These are phyloP conservation scores for Calcarisporium arbuscula DNA, from an alignment of 2,329 filamentous ascomycete species.

Conservation along the genomic window DNA sequence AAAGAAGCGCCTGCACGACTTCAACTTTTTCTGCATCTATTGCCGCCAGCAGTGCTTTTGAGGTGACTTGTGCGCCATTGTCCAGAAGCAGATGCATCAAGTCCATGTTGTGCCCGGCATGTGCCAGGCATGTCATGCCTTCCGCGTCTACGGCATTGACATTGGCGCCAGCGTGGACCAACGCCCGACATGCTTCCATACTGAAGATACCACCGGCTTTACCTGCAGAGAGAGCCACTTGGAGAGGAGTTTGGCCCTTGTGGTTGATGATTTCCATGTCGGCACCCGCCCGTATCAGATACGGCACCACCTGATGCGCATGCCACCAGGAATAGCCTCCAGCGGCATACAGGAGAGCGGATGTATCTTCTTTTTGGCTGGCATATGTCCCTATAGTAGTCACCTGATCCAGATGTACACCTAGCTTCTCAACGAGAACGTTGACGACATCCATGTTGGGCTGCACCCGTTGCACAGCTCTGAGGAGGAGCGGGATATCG, in stretches of 20 bases:
- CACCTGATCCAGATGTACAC: slow-evolving; percentile 23
- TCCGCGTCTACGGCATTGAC: slow-evolving; percentile 11
- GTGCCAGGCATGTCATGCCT: slow-evolving; percentile 9
- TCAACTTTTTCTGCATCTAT: slow-evolving; percentile 8
- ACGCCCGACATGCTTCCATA: slow-evolving; percentile 11
- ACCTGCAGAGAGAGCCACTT: slow-evolving; percentile 9
- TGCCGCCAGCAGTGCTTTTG: slow-evolving; percentile 11
- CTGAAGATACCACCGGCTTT: slow-evolving; percentile 5
- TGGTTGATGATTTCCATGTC: slow-evolving; percentile 9
- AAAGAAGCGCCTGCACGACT: slow-evolving; percentile 9
- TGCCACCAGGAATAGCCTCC: slow-evolving; percentile 15
- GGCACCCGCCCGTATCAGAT: slow-evolving; percentile 13
- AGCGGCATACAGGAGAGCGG: slow-evolving; percentile 11
- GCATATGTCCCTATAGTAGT: no score
- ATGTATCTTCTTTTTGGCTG: no score
- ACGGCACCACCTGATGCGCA: slow-evolving; percentile 15
- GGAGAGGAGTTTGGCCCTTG: slow-evolving; percentile 12
- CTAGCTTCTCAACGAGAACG: slow-evolving; percentile 26
- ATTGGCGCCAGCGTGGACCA: slow-evolving; percentile 16
- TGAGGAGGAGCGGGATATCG: slow-evolving; percentile 15
- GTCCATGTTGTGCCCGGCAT: slow-evolving; percentile 3
- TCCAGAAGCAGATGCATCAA: slow-evolving; percentile 10
- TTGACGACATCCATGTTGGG: slow-evolving; percentile 29
- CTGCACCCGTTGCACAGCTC: slow-evolving; percentile 19
- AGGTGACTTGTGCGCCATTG: slow-evolving; percentile 11